Percentiles rank a stretch among this genome's conserved stretches.
Conservation (phyloP, 164 flowering plant species). For the Vitis vinifera region ASM3070453v1 NC_081819.1:22924001-22924500, state of each 20-base stretch:
- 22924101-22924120: constrained; percentile 43
- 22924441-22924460: constrained; percentile 25
- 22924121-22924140: constrained; percentile 55
- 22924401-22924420: constrained; percentile 41
- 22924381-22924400: constrained; percentile 74
- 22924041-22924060: constrained; percentile 46
- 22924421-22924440: constrained; percentile 24
- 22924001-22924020: constrained; percentile 70
- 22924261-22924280: constrained; percentile 64
- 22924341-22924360: constrained; percentile 53
- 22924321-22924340: constrained; percentile 31
- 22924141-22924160: constrained; percentile 72
- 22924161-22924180: constrained; percentile 46
- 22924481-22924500: constrained; percentile 22
- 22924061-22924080: constrained; percentile 51
- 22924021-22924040: constrained; percentile 62
- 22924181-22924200: constrained; percentile 59
- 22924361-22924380: constrained; percentile 78
- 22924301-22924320: constrained; percentile 66
- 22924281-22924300: constrained; percentile 60
- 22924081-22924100: constrained; percentile 60
- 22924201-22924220: constrained; percentile 63
- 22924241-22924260: constrained; percentile 51
- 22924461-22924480: constrained; percentile 30
- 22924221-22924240: constrained; percentile 62